Conservation (phyloP, 208 protist genomes). For the Trypanosoma brucei region DNA sequence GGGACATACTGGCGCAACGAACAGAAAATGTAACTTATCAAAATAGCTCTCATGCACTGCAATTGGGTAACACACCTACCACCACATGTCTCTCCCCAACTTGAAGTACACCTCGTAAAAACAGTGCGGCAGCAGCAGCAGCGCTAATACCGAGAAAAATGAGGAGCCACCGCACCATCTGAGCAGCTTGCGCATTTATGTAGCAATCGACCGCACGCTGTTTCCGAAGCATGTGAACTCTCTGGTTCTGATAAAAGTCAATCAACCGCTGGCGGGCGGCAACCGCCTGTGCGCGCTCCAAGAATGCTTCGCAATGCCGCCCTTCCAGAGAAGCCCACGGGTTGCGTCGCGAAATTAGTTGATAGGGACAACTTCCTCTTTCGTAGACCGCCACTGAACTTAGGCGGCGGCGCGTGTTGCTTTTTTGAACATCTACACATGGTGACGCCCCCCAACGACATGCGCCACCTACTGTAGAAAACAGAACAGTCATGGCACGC, state of each 20-base stretch:
- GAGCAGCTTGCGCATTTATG: conserved; percentile 11
- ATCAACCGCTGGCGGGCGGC: conserved; percentile 16
- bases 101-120: conserved; percentile 13
- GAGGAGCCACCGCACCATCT: conserved; percentile 15
- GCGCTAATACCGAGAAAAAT: conserved; percentile 6
- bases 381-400: too few relatives aligned
- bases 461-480: conserved; percentile 11
- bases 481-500: conserved; percentile 13
- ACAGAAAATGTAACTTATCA: too few relatives aligned
- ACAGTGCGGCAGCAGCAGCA: conserved; percentile 11
- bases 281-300: conserved; percentile 18
- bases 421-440: neutral
- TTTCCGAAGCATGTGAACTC: conserved; percentile 7
- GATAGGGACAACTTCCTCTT: too few relatives aligned
- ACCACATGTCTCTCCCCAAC: conserved; percentile 3
- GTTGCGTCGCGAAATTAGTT: neutral
- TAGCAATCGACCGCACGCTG: conserved; percentile 25
- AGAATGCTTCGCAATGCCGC: conserved; percentile 14
- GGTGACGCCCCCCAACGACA: conserved; percentile 14
- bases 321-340: neutral
- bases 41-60: too few relatives aligned
- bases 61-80: too few relatives aligned
- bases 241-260: neutral
- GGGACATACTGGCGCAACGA: too few relatives aligned
- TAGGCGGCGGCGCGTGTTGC: too few relatives aligned